phyloP scores from a whole-genome alignment of 768 basidiomycete genomes.

The Lactifluus volemus region DNA sequence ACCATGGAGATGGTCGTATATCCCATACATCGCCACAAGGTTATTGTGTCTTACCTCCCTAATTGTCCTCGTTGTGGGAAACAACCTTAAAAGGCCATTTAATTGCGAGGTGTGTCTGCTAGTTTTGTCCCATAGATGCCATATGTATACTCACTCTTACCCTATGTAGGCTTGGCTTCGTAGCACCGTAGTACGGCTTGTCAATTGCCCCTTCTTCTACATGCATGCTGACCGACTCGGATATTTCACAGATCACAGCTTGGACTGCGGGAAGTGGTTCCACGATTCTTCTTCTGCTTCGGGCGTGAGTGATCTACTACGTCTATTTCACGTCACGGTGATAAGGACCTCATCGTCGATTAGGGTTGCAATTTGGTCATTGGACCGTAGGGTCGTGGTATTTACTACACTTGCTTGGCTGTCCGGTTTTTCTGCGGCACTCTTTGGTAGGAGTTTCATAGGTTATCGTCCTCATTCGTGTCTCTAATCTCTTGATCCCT shows the following conservation, averaged over 20 bases:
- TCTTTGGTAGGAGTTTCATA: background rate
- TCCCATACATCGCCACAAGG: background rate
- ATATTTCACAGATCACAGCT: background rate
- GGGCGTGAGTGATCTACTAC: background rate
- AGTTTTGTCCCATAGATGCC: background rate
- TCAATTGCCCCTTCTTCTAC: no score
- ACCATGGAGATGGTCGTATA: slow-evolving; percentile 10
- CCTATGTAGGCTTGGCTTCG: slow-evolving; percentile 1
- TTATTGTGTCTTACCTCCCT: background rate
- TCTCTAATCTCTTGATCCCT: background rate
- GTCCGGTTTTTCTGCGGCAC: background rate
- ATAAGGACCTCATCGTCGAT: background rate
- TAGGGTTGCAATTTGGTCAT: slow-evolving; percentile 7
- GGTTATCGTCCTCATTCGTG: no score
- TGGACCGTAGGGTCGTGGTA: background rate
- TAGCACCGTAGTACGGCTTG: background rate
- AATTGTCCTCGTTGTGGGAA: background rate
- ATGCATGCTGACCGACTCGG: no score
- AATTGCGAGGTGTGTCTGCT: background rate
- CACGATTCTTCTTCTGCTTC: slow-evolving; percentile 6
- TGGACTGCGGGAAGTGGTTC: background rate
- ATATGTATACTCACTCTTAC: background rate
- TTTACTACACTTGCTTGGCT: background rate
- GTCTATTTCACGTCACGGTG: background rate
- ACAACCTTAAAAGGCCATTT: background rate